A percentile compares a stretch with the other conserved stretches of the same genome.
phyloP scores from a whole-genome alignment of 495 filamentous ascomycete species.

The Cairneyella variabilis region DNA sequence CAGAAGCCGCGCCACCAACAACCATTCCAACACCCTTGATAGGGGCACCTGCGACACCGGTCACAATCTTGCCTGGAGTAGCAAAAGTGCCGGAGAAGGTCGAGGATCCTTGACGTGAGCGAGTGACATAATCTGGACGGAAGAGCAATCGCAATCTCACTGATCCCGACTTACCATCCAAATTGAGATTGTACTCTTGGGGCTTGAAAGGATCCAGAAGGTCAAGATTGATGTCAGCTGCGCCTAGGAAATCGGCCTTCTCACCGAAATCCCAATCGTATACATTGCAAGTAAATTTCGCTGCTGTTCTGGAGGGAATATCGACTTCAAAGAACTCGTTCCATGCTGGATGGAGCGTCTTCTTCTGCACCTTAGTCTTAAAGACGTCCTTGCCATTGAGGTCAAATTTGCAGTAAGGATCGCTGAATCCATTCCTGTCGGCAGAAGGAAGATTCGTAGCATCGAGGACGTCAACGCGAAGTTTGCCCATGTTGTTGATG shows the following conservation, averaged over 20 bases:
- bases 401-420: constrained; percentile 94
- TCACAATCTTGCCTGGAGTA: constrained; percentile 85
- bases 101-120: constrained; percentile 82
- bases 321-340: constrained; percentile 90
- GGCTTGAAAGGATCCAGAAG: constrained; percentile 79
- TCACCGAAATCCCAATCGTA: constrained; percentile 96
- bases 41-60: constrained; percentile 72
- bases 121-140: constrained; percentile 86
- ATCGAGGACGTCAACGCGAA: constrained; percentile 88
- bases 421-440: constrained; percentile 93
- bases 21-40: constrained; percentile 89
- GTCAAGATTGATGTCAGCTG: constrained; percentile 71
- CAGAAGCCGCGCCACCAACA: constrained; percentile 63
- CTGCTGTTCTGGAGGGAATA: constrained; percentile 75
- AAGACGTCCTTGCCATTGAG: constrained; percentile 80
- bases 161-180: constrained; percentile 87
- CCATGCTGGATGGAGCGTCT: constrained; percentile 91
- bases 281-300: constrained; percentile 74
- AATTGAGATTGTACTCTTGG: constrained; percentile 64
- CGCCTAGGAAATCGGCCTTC: constrained; percentile 82
- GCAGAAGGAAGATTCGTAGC: constrained; percentile 83
- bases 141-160: constrained; percentile 86
- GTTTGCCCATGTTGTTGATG: constrained; percentile 96
- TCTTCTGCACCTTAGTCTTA: constrained; percentile 95
- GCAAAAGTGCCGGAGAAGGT: constrained; percentile 93